Evolutionary conservation across 2,329 filamentous ascomycete species (phyloP), one percentile per base, ranked within the genome.

Genomic region (Fusarium coffeatum): DNA sequence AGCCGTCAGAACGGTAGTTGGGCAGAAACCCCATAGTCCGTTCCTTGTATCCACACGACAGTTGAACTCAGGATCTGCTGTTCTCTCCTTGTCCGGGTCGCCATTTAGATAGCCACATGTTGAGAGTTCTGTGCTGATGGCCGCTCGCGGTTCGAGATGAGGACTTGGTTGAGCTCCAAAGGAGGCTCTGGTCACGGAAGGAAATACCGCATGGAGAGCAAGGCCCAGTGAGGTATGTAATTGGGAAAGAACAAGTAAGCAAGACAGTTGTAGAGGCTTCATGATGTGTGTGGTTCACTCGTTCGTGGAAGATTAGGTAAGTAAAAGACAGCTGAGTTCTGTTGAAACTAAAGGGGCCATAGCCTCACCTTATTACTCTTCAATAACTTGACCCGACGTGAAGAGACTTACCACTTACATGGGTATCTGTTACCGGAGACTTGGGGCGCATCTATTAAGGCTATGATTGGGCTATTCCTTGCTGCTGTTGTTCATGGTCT

Each of bases 21-120:
- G 78, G 49, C 80, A 83, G 71, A 82, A 80, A 0, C 80, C 81
- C 80, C 80, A 83, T 6, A 83, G 69, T 0, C 74, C 77, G 20
- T 78, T 72, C 7, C 59, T 40, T 1, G 75, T 74, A 46, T 82
- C 79, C 5, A 82, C 72, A 9, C 78, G 78, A 56, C 79, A 82
- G 67, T 80, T 75, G 42, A 71, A 82, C 0, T 79, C 81, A 0
- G 65, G 37, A 8, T 77, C 68, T 1, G 81, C 80, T 0, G 78
- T 79, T 16, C 80, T 73, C 4, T 71, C 55, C 15, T 63, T 61
- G 2, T 67, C 47, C 1, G 74, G 64, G 23, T 83, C 71, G 9
- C 80, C 80, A n/a, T 76, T 56, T 2, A 72, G 25, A 40, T 76
- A 80, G 18, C 79, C 75, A 41, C 80, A 79, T 6, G 76, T 76